phyloP scores from a whole-genome alignment of 495 filamentous ascomycete genomes.

The Aspergillus baeticus region DNA sequence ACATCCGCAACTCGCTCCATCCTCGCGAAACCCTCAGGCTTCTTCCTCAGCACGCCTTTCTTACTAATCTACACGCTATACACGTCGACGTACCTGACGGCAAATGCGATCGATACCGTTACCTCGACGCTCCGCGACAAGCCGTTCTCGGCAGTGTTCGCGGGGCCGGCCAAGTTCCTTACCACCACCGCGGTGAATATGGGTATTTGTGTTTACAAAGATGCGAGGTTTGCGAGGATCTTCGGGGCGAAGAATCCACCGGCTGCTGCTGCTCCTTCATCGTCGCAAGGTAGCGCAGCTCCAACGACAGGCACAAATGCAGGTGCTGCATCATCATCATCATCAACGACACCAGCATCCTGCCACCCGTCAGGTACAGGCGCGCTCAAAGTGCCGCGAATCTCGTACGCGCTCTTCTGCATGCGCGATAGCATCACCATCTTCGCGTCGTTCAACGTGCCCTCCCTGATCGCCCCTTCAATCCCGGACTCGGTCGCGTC shows the following conservation, averaged over 20 bases:
- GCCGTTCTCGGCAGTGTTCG: conserved; percentile 60
- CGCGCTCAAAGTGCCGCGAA: conserved; percentile 33
- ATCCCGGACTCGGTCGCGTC: conserved; percentile 48
- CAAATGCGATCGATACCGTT: conserved; percentile 82
- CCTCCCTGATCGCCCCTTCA: conserved; percentile 63
- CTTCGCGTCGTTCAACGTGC: conserved; percentile 92
- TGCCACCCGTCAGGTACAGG: conserved; percentile 20
- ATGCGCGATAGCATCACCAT: conserved; percentile 86
- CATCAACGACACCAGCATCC: conserved; percentile 45
- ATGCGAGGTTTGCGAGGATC: conserved; percentile 78
- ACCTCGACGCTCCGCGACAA: conserved; percentile 61
- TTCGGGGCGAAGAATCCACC: conserved; percentile 55
- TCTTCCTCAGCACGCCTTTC: conserved; percentile 80
- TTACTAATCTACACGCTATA: conserved; percentile 86
- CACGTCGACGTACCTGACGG: conserved; percentile 86
- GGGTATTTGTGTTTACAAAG: conserved; percentile 88
- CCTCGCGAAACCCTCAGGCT: conserved; percentile 62
- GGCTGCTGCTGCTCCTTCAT: too few species aligned
- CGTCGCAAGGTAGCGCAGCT: too few species aligned
- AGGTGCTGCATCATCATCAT: not conserved
- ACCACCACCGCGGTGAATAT: conserved; percentile 84
- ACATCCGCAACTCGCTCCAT: conserved; percentile 61
- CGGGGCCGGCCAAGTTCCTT: conserved; percentile 78
- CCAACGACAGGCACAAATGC: too few species aligned
- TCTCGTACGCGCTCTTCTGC: conserved; percentile 77